Conservation (phyloP, 2,329 filamentous ascomycete genomes). For the Raffaelea ambrosiae region DNA sequence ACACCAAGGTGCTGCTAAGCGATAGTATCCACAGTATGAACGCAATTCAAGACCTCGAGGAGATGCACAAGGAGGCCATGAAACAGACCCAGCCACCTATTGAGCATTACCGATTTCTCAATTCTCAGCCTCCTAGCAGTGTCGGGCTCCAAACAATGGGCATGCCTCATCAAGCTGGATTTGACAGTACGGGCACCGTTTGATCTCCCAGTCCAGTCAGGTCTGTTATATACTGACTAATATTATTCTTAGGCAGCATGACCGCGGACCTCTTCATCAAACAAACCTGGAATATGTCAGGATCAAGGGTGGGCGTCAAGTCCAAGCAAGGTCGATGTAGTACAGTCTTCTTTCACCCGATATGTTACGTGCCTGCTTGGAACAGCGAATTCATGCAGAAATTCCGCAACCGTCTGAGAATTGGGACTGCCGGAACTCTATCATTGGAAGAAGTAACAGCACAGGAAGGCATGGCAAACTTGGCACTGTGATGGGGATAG, state of each 20-base stretch:
- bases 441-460: conserved; percentile 2
- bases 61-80: conserved; percentile 6
- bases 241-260: conserved; percentile 25
- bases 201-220: neutral
- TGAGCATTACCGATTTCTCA: too few relatives aligned
- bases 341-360: neutral
- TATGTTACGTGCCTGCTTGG: conserved; percentile 12
- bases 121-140: too few relatives aligned
- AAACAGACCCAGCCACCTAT: conserved; percentile 7
- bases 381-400: conserved; percentile 11
- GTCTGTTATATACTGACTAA: too few relatives aligned
- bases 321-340: neutral
- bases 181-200: conserved; percentile 36
- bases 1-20: conserved; percentile 61
- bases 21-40: conserved; percentile 56
- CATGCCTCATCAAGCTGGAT: conserved; percentile 49
- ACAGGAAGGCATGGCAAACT: neutral
- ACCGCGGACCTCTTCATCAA: conserved; percentile 32
- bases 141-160: conserved; percentile 3
- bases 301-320: too few relatives aligned
- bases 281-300: conserved; percentile 8
- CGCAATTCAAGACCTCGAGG: conserved; percentile 19
- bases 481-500: too few relatives aligned
- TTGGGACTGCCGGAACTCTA: conserved; percentile 11
- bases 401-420: conserved; percentile 16